These are phyloP conservation scores for Aspergillus affinis DNA, from an alignment of 495 filamentous ascomycete species.

Conservation along the genomic window DNA sequence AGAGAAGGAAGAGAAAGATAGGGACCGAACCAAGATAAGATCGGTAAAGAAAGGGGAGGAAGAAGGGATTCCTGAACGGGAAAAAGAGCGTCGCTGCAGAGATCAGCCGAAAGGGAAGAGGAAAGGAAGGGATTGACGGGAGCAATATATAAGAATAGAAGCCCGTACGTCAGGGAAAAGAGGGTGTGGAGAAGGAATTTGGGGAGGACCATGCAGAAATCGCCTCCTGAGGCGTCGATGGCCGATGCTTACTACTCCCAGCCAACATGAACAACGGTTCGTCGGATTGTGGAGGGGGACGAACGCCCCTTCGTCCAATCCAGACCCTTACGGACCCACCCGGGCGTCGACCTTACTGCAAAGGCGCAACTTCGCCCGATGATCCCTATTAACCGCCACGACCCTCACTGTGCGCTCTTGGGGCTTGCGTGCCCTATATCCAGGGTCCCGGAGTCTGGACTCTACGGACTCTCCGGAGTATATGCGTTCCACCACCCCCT, in stretches of 20 bases:
- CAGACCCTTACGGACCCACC: conserved; percentile 10
- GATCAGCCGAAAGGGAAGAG: not conserved
- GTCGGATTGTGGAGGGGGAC: not conserved
- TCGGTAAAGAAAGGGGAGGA: conserved; percentile 2
- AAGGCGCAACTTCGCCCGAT: not conserved
- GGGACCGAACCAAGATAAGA: conserved; percentile 7
- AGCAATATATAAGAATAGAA: conserved; percentile 10
- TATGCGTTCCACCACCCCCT: not conserved
- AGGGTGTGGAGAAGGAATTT: conserved; percentile 12
- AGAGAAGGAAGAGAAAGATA: not conserved
- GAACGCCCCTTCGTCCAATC: conserved; percentile 3
- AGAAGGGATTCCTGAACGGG: not conserved
- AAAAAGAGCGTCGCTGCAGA: conserved; percentile 2
- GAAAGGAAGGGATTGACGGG: conserved; percentile 9
- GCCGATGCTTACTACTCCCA: not conserved
- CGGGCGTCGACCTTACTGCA: not conserved
- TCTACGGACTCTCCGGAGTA: too few species aligned
- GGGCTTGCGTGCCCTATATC: conserved; percentile 3
- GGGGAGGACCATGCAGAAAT: not conserved
- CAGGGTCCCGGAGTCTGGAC: too few species aligned
- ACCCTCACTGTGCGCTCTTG: conserved; percentile 15
- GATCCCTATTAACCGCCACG: conserved; percentile 11
- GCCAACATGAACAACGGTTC: too few species aligned
- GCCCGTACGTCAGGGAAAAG: conserved; percentile 15
- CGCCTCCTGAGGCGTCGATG: conserved; percentile 7